Evolutionary conservation across 2,329 filamentous ascomycete genomes (phyloP), one percentile per base, ranked within the genome.

Genomic region (Xylariaceae sp.): DNA sequence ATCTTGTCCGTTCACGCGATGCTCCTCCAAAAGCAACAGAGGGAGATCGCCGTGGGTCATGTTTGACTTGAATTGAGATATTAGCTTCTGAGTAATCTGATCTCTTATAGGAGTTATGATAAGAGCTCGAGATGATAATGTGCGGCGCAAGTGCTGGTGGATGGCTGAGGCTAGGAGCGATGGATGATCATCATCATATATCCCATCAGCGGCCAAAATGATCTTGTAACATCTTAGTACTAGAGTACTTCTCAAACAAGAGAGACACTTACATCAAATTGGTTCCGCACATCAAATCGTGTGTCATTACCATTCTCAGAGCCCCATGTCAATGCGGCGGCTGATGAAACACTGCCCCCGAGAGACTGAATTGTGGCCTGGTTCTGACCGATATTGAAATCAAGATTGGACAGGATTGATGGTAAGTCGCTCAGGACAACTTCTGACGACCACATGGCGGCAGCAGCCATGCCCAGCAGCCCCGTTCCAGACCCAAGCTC

Each of bases 401-500:
- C 67, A 4, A 97, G 75, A 54, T 97, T 97, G 0, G 83, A 74
- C 38, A 92, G 76, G 56, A 97, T 96, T n/a, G 77, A 77, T 0
- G 87, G 85, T 22, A 97, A 70, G 62, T 97, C 93, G 27, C 88
- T 95, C 42, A 96, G 72, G 8, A 85, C 69, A 4, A 95, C 85
- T 16, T 77, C 69, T 1, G 77, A 75, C 35, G 72, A 71, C 72
- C 86, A 86, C 20, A 88, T 71, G 12, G 80, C 82, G 6, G 90
- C 88, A 20, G 91, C 88, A 2, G 91, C 86, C 35, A 97, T 72
- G 0, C 93, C 93, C 8, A 95, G 79, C n/a, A 98, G 76, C 0
- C 92, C 92, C 0, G 92, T 97, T 0, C 93, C 92, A 0, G 92
- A 84, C 4, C 92, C 93, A 2, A 97, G 76, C 63, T 97, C 92